A percentile compares a stretch with the other conserved stretches of the same genome.
These are phyloP conservation scores for Colletotrichum liaoningense DNA, from an alignment of 2,329 filamentous ascomycete species.

Conservation along the genomic window DNA sequence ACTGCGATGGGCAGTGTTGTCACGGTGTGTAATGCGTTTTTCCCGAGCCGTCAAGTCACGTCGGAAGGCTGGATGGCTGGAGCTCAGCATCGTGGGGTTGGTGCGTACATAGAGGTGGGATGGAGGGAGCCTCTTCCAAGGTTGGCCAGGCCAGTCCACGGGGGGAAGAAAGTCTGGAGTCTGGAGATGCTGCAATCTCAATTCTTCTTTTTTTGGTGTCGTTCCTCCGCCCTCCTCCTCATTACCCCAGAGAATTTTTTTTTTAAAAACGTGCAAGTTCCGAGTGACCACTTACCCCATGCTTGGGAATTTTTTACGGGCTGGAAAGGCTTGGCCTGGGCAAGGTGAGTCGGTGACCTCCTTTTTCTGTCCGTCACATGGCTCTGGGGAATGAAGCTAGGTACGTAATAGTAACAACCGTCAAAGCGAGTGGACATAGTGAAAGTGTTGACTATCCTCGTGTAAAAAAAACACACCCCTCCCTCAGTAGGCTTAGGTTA, in stretches of 20 bases:
- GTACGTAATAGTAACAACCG: constrained; percentile 24
- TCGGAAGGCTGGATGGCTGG: too few relatives aligned
- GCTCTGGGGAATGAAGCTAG: background rate
- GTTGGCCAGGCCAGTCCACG: constrained; percentile 18
- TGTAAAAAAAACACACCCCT: background rate
- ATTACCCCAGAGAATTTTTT: background rate
- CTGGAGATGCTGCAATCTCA: constrained; percentile 1
- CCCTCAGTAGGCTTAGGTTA: background rate
- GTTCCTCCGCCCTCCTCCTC: background rate
- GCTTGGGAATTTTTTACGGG: background rate
- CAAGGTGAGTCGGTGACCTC: background rate
- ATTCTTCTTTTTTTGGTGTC: background rate
- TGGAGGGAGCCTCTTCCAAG: background rate
- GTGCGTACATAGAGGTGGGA: background rate
- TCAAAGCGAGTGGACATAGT: constrained; percentile 12
- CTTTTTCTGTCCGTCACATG: constrained; percentile 23
- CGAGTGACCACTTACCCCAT: constrained; percentile 8
- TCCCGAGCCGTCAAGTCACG: background rate
- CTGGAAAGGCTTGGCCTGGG: background rate
- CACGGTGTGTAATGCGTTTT: background rate
- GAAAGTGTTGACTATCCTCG: background rate
- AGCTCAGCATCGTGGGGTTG: background rate
- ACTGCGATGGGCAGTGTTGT: background rate
- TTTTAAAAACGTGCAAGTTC: background rate
- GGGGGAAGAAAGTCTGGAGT: background rate